Evolutionary conservation across 495 filamentous ascomycete species (phyloP).

Genomic region (Hyaloscypha bicolor): DNA sequence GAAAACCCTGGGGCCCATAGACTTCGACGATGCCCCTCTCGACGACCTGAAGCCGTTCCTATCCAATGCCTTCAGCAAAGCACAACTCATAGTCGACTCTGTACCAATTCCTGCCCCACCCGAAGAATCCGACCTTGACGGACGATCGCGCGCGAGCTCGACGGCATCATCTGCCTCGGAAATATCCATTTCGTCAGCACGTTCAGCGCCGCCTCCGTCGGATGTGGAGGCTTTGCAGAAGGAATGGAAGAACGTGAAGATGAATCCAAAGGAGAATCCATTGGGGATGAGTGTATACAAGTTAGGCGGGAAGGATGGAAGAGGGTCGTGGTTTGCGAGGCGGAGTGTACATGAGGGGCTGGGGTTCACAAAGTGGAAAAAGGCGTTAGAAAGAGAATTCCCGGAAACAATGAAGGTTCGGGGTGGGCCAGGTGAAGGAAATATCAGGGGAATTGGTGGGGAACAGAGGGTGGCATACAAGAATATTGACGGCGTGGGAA

Average conservation of each 20-base stretch:
- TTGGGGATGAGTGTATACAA: conserved; percentile 80
- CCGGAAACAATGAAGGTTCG: conserved; percentile 61
- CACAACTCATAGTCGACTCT: conserved; percentile 74
- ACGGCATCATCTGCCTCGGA: conserved; percentile 43
- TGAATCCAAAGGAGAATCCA: conserved; percentile 72
- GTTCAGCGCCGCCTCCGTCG: conserved; percentile 49
- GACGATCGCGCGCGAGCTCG: conserved; percentile 44
- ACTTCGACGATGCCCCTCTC: conserved; percentile 63
- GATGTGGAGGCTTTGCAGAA: conserved; percentile 59
- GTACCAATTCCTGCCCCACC: conserved; percentile 59
- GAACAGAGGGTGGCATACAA: conserved; percentile 69
- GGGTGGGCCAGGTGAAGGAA: conserved; percentile 65
- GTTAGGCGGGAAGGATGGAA: conserved; percentile 73
- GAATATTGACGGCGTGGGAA: conserved; percentile 55
- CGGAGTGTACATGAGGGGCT: conserved; percentile 80
- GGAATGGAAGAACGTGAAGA: conserved; percentile 85
- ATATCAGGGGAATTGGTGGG: conserved; percentile 81
- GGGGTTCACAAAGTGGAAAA: conserved; percentile 68
- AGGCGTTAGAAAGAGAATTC: conserved; percentile 62
- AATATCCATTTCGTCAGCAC: conserved; percentile 53
- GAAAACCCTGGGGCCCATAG: conserved; percentile 67
- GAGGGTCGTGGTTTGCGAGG: conserved; percentile 87
- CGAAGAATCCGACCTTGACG: conserved; percentile 15
- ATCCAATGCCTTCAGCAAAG: conserved; percentile 59
- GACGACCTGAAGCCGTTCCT: conserved; percentile 57